These are phyloP conservation scores for Onygena corvina DNA, from an alignment of 2,329 filamentous ascomycete genomes.

Conservation along the genomic window DNA sequence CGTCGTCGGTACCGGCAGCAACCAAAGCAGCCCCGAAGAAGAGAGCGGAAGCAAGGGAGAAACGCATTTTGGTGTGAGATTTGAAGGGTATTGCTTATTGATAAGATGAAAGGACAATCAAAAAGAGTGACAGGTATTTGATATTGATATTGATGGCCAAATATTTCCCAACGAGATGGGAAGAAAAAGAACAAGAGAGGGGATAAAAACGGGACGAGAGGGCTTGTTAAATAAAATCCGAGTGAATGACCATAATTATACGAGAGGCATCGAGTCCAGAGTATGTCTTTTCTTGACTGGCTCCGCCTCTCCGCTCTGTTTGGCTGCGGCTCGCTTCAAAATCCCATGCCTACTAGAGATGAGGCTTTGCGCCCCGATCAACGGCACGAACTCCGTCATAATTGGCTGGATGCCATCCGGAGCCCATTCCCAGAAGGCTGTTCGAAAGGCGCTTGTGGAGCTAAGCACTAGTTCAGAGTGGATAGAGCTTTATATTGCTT, in stretches of 20 bases:
- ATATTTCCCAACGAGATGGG: neutral
- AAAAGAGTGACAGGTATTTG: slow-evolving; percentile 5
- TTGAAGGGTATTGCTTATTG: neutral
- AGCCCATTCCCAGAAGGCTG: neutral
- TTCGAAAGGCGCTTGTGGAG: slow-evolving; percentile 1
- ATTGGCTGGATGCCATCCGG: neutral
- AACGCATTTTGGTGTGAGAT: neutral
- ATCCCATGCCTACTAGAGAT: neutral
- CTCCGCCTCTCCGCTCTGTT: neutral
- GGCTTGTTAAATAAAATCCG: neutral
- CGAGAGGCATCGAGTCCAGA: neutral
- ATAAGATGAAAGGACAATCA: neutral
- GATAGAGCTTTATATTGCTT: neutral
- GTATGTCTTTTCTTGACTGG: neutral
- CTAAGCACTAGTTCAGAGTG: neutral
- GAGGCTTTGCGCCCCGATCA: slow-evolving; percentile 1
- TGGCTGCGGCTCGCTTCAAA: neutral
- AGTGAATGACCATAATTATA: neutral
- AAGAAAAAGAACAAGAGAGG: neutral
- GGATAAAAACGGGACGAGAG: neutral
- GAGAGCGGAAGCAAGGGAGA: slow-evolving; percentile 3
- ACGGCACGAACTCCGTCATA: neutral
- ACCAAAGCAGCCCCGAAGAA: neutral
- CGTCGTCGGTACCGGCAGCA: neutral
- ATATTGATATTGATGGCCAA: neutral